Conservation (phyloP, 495 filamentous ascomycete species). For the Aspergillus heteromorphus region DNA sequence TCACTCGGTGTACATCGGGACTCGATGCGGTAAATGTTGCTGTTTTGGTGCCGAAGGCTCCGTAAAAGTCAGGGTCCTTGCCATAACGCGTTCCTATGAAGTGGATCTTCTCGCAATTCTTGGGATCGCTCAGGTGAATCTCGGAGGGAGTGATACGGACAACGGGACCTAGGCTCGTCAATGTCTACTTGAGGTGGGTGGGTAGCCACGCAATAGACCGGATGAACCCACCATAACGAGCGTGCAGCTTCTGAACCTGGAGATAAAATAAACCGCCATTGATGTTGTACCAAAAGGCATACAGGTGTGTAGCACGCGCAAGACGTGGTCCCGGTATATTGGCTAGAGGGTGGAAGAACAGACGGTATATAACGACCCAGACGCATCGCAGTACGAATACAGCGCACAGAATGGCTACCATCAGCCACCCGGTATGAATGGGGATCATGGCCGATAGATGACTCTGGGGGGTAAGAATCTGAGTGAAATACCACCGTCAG, state of each 20-base stretch:
- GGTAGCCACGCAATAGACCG: neutral
- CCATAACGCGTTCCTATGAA: constrained; percentile 21
- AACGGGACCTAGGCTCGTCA: constrained; percentile 14
- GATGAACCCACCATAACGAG: constrained; percentile 12
- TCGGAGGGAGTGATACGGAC: constrained; percentile 35
- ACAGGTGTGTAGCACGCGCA: constrained; percentile 10
- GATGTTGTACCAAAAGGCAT: constrained; percentile 17
- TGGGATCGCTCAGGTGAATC: constrained; percentile 35
- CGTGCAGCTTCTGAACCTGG: constrained; percentile 12
- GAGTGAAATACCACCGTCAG: neutral
- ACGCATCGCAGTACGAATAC: neutral
- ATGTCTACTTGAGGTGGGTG: neutral
- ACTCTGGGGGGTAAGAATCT: neutral
- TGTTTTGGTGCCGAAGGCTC: constrained; percentile 10
- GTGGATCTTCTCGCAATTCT: constrained; percentile 35
- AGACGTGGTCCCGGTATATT: constrained; percentile 19
- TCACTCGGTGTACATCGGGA: constrained; percentile 27
- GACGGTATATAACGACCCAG: constrained; percentile 13
- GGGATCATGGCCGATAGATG: neutral
- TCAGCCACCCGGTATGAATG: neutral
- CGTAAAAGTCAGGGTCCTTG: constrained; percentile 22
- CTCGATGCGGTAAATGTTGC: constrained; percentile 20
- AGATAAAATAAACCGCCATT: constrained; percentile 10
- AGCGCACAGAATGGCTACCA: neutral
- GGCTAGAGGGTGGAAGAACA: constrained; percentile 27